Percentiles rank a stretch among this genome's conserved stretches.
These are phyloP conservation scores for Bromus sterilis DNA, from an alignment of 176 grass and related monocot species.

Conservation along the genomic window DNA sequence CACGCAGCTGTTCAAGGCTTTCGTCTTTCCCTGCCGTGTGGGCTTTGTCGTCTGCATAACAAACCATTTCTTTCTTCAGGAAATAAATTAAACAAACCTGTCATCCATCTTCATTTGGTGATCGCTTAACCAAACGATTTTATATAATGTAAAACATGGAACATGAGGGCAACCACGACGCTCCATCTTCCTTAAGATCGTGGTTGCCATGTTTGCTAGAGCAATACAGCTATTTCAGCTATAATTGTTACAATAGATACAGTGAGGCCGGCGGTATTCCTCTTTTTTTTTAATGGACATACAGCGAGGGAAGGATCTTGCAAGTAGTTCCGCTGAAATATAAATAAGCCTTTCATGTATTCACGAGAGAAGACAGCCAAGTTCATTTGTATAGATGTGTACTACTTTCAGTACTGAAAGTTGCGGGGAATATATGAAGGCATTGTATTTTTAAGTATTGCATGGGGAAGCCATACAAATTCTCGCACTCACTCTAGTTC, in stretches of 20 bases:
- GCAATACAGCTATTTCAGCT: not conserved
- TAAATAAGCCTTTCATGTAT: not conserved
- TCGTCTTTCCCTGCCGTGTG: slow-evolving; percentile 19
- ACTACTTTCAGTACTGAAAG: not conserved
- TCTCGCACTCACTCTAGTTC: not conserved
- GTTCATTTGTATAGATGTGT: not conserved
- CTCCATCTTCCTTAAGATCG: not conserved
- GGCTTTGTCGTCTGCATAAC: slow-evolving; percentile 10
- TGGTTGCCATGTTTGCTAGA: not conserved
- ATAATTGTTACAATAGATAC: not conserved
- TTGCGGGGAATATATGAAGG: not conserved
- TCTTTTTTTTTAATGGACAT: not conserved
- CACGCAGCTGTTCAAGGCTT: not conserved
- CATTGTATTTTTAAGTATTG: not conserved
- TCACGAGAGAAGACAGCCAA: not conserved
- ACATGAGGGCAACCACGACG: not conserved
- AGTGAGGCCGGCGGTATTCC: too few relatives aligned
- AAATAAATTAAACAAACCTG: not conserved
- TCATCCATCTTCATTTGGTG: not conserved
- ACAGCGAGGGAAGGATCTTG: not conserved
- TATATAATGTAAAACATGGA: not conserved
- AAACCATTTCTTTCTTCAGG: not conserved
- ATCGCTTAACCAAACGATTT: not conserved
- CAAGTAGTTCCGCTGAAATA: not conserved
- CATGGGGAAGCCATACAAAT: not conserved